Evolutionary conservation across 176 grass and related monocot species (phyloP), one percentile per base, ranked within the genome.

Genomic region (Oryza meridionalis): DNA sequence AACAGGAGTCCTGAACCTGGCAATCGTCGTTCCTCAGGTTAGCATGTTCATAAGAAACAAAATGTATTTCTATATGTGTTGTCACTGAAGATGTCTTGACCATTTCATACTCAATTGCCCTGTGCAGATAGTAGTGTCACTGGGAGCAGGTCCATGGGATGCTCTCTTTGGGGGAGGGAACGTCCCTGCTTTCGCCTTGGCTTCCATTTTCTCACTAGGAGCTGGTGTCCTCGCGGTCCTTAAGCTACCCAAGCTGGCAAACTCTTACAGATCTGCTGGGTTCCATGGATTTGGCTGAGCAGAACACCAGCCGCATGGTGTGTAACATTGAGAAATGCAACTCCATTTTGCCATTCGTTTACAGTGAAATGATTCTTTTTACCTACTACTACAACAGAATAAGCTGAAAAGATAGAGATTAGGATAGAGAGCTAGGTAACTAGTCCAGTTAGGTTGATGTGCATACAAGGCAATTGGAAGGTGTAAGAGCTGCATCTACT

Each of bases 61-160:
- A 25, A 0, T 2, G 5, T 9, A 10, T 9, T 76, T 40, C 37
- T 42, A 24, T 58, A 72, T 67, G 43, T 2, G 1, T n/a, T 3
- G 6, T 63, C n/a, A 7, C 7, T 7, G 2, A 69, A 50, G 4
- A 64, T 86, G 43, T 9, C 1, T 2, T 26, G 13, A 65, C 22
- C 2, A 21, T 69, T 62, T 73, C 3, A 6, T 73, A 61, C 21
- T 61, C 58, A 9, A 33, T 81, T 12, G 70, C 11, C 22, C 86
- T 59, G 44, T 84, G 75, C 92, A 99, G 96, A 99, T 99, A 83
- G 51, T 96, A 26, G 83, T 99, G 1, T 95, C 96, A 8, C 85
- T 99, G 3, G 96, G 96, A 79, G 96, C 93, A 17, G 96, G 96
- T 27, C 96, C 96, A 43, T 99, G 96, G 96, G 96, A 99, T 40